A percentile compares a stretch with the other conserved stretches of the same genome.
Evolutionary conservation across 305 asterid species (phyloP).

Genomic region (Striga hermonthica): DNA sequence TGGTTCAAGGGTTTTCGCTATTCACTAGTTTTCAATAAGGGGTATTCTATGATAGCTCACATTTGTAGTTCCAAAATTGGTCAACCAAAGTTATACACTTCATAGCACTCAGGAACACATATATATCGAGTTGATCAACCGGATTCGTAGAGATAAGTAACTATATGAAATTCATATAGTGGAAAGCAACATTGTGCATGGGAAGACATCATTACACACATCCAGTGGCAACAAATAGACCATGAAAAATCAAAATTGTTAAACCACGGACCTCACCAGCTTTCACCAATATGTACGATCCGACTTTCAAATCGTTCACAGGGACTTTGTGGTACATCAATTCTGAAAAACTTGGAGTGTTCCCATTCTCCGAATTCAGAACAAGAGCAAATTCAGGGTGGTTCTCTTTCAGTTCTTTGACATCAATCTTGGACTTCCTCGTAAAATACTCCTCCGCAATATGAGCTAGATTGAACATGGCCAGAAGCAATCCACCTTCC

Average conservation of each 20-base stretch:
- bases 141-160: too few species aligned
- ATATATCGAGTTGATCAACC: too few species aligned
- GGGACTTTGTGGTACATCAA: slow-evolving; percentile 68
- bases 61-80: too few species aligned
- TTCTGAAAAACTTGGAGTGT: slow-evolving; percentile 58
- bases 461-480: slow-evolving; percentile 97
- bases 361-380: slow-evolving; percentile 55
- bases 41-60: too few species aligned
- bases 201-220: slow-evolving; percentile 9
- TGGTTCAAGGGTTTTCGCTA: background rate
- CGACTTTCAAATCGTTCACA: slow-evolving; percentile 72
- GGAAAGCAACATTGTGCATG: background rate
- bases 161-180: too few species aligned
- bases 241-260: slow-evolving; percentile 24
- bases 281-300: slow-evolving; percentile 86
- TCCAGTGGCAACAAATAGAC: slow-evolving; percentile 16
- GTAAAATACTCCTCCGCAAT: slow-evolving; percentile 97
- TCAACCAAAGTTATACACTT: too few species aligned
- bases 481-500: slow-evolving; percentile 97
- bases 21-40: background rate
- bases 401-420: slow-evolving; percentile 82
- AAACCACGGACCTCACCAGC: slow-evolving; percentile 96
- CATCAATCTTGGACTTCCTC: slow-evolving; percentile 80
- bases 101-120: too few species aligned
- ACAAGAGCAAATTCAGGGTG: slow-evolving; percentile 86